Conservation (phyloP, 768 basidiomycete species). For the Mycena olivaceomarginata region DNA sequence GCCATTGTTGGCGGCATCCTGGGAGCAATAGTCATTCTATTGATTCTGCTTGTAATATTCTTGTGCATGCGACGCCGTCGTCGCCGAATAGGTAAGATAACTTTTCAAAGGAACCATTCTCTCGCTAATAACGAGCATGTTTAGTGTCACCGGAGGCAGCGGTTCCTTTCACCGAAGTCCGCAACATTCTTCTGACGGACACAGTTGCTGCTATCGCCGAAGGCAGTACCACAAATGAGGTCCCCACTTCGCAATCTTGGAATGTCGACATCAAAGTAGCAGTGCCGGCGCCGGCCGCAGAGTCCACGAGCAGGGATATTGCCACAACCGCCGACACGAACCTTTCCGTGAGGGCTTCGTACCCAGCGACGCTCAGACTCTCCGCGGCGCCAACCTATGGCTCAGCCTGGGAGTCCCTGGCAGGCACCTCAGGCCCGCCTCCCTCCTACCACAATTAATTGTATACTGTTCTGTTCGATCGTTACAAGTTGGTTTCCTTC, state of each 20-base stretch:
- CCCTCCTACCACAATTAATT: constrained; percentile 29
- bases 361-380: neutral
- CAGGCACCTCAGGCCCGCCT: constrained; percentile 16
- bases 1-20: constrained; percentile 38
- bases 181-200: neutral
- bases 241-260: neutral
- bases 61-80: constrained; percentile 28
- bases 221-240: neutral
- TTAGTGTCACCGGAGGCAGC: neutral
- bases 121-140: neutral
- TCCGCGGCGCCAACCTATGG: constrained; percentile 21
- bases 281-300: neutral
- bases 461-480: neutral
- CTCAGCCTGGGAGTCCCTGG: constrained; percentile 7
- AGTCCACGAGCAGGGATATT: neutral
- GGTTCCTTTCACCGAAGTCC: neutral
- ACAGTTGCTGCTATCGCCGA: neutral
- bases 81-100: neutral
- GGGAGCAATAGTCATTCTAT: constrained; percentile 13
- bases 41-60: constrained; percentile 23
- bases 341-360: neutral
- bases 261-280: neutral
- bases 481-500: too few relatives aligned
- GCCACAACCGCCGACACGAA: neutral
- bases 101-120: neutral